Conservation (phyloP, 169 alveolate genomes). For the Miamiensis avidus region DNA sequence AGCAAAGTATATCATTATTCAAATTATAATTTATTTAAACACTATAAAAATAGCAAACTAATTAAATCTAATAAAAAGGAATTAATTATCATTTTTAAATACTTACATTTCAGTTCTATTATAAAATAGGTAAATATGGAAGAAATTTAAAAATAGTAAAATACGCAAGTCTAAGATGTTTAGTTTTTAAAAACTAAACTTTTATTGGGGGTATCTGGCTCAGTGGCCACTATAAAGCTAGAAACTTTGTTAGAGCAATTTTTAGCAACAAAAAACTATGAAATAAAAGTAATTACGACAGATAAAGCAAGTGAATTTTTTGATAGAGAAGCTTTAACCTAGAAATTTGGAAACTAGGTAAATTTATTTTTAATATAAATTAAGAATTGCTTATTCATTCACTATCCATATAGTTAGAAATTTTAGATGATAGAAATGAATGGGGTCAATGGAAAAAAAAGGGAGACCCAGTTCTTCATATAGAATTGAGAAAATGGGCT, state of each 20-base stretch:
- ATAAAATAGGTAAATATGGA: no score
- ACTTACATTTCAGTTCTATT: no score
- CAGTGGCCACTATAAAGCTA: constrained; percentile 90
- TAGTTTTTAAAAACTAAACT: constrained; percentile 66
- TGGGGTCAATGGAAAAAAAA: constrained; percentile 70
- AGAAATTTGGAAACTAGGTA: not conserved
- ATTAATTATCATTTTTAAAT: no score
- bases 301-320: constrained; percentile 60
- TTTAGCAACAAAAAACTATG: constrained; percentile 35
- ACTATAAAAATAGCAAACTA: no score
- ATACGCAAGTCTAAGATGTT: no score
- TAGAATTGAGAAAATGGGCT: constrained; percentile 91
- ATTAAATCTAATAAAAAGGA: no score
- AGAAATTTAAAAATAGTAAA: no score
- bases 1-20: no score
- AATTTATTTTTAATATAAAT: not conserved
- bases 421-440: constrained; percentile 69
- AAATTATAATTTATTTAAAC: no score
- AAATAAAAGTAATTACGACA: constrained; percentile 65
- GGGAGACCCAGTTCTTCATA: constrained; percentile 82
- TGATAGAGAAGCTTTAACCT: not conserved
- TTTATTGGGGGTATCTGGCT: constrained; percentile 86
- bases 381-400: not conserved
- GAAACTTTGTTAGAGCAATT: constrained; percentile 63
- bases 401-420: not conserved